phyloP scores from a whole-genome alignment of 805 yeast genomes.

The Tetrapisispora arboricola region DNA sequence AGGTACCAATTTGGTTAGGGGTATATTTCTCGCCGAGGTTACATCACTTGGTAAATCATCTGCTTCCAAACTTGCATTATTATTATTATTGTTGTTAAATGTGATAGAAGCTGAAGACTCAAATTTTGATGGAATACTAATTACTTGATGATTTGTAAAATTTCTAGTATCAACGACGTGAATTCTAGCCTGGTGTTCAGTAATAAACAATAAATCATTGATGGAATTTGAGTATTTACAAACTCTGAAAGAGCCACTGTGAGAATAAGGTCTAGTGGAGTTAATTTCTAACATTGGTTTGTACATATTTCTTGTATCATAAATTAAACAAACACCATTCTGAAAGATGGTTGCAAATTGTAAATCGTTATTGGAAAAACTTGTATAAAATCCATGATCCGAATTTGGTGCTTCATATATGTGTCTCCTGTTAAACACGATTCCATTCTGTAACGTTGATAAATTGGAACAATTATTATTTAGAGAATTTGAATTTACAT shows the following conservation, averaged over 20 bases:
- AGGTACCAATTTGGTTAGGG: slow-evolving; percentile 23
- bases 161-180: slow-evolving; percentile 76
- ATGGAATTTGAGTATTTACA: slow-evolving; percentile 52
- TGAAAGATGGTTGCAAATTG: slow-evolving; percentile 76
- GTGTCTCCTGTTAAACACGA: slow-evolving; percentile 16
- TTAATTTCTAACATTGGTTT: slow-evolving; percentile 44
- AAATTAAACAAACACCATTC: slow-evolving; percentile 69
- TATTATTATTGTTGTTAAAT: slow-evolving; percentile 5
- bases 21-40: slow-evolving; percentile 24
- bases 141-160: slow-evolving; percentile 63
- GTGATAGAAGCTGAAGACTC: not conserved
- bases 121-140: slow-evolving; percentile 44
- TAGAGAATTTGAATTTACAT: not conserved
- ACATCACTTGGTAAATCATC: slow-evolving; percentile 14
- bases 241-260: slow-evolving; percentile 59
- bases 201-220: slow-evolving; percentile 64
- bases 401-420: slow-evolving; percentile 44
- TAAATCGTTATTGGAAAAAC: slow-evolving; percentile 65
- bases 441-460: not conserved
- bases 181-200: slow-evolving; percentile 80
- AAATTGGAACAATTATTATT: not conserved
- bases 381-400: slow-evolving; percentile 77
- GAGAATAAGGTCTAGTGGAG: slow-evolving; percentile 48
- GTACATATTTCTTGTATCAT: slow-evolving; percentile 57
- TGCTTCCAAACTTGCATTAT: not conserved